Conservation (phyloP, 345 rosid genomes). For the Gossypium australe region DNA sequence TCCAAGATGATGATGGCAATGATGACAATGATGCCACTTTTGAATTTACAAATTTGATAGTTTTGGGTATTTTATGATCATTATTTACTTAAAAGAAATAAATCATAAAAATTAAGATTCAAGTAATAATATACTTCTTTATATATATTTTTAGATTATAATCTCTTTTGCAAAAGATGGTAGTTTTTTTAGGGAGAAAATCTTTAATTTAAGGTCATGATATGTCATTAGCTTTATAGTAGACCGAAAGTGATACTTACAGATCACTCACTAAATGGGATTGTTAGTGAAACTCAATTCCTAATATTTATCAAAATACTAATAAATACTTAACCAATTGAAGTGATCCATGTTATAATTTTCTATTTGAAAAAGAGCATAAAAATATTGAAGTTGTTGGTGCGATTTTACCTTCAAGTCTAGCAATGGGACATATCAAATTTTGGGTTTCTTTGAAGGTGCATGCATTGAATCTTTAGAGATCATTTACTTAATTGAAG, state of each 20-base stretch:
- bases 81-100: background rate
- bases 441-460: background rate
- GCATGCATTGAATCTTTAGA: constrained; percentile 5
- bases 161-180: background rate
- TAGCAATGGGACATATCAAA: background rate
- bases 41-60: background rate
- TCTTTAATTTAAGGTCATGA: fast-evolving
- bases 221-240: no score
- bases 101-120: background rate
- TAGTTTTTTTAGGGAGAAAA: no score
- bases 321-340: no score
- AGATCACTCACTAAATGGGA: fast-evolving
- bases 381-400: background rate
- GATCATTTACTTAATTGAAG: background rate
- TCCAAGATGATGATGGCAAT: background rate
- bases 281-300: no score
- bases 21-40: background rate
- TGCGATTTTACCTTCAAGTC: background rate
- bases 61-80: background rate
- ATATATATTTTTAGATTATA: background rate
- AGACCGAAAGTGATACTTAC: no score
- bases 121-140: background rate
- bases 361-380: background rate
- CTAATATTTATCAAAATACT: no score
- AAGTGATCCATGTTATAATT: background rate